These are phyloP conservation scores for Grigorovia jiainica DNA, from an alignment of 805 yeast species.

Conservation along the genomic window DNA sequence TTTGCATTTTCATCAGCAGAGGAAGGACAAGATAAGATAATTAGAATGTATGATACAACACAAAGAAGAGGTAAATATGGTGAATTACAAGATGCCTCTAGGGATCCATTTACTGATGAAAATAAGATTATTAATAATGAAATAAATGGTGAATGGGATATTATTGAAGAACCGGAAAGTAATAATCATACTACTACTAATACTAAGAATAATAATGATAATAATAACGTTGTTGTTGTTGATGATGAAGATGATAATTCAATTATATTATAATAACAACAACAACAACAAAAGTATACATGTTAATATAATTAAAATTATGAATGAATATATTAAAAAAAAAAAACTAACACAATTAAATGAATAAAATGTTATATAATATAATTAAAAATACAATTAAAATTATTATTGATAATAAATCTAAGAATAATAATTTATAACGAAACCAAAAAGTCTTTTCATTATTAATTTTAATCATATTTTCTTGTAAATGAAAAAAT, in stretches of 20 bases:
- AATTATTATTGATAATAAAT: conserved; percentile 1
- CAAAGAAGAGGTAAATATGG: conserved; percentile 71
- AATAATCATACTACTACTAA: no score
- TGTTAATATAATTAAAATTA: no score
- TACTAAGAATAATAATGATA: no score
- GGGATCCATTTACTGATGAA: conserved; percentile 23
- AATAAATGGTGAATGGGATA: not conserved
- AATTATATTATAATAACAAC: no score
- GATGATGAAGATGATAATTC: no score
- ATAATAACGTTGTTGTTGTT: no score
- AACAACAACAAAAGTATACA: no score
- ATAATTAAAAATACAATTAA: not conserved
- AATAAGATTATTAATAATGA: not conserved
- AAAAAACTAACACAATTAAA: not conserved
- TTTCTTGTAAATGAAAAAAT: conserved; percentile 9
- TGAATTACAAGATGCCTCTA: conserved; percentile 38
- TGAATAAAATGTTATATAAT: not conserved
- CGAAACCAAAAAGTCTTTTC: not conserved
- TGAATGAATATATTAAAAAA: not conserved
- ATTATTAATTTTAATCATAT: conserved; percentile 5
- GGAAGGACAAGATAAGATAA: conserved; percentile 75
- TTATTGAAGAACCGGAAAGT: not conserved
- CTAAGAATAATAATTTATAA: conserved; percentile 7
- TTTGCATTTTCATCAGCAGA: conserved; percentile 96
- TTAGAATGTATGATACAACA: conserved; percentile 92